phyloP scores from a whole-genome alignment of 169 alveolate genomes.

The Amoebophrya sp. region DNA sequence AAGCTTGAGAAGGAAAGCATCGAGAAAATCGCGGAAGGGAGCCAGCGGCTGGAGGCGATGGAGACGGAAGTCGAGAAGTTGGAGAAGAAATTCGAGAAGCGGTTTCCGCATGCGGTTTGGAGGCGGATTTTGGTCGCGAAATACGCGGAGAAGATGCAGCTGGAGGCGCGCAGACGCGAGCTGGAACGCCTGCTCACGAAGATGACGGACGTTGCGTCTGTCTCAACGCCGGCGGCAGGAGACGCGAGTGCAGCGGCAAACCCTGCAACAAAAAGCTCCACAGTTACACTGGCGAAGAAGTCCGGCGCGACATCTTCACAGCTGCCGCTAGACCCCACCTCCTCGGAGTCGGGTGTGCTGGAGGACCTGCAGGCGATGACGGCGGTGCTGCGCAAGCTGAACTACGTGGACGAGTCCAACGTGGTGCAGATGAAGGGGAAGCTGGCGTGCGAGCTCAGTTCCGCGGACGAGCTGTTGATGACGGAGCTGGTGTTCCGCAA shows the following conservation, averaged over 20 bases:
- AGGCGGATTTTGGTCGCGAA: neutral
- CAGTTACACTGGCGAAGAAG: neutral
- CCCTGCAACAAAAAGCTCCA: neutral
- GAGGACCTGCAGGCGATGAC: slow-evolving; percentile 83
- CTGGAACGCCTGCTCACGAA: neutral
- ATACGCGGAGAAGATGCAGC: neutral
- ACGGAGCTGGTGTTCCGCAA: slow-evolving; percentile 72
- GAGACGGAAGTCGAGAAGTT: slow-evolving; percentile 22
- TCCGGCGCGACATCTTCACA: neutral
- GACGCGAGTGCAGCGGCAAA: neutral
- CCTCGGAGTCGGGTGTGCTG: slow-evolving; percentile 15
- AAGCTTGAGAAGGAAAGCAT: slow-evolving; percentile 26
- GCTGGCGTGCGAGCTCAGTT: slow-evolving; percentile 95
- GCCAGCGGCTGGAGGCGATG: slow-evolving; percentile 38
- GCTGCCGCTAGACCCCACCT: no score
- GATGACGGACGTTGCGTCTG: neutral
- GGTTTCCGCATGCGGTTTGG: neutral
- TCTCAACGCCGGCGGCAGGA: neutral
- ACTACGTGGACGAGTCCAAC: slow-evolving; percentile 66
- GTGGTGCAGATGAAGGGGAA: slow-evolving; percentile 85
- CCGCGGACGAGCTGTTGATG: slow-evolving; percentile 92
- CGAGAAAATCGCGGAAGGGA: slow-evolving; percentile 39
- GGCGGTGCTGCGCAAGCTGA: slow-evolving; percentile 76
- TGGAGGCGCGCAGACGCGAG: neutral
- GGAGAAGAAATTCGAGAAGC: slow-evolving; percentile 9